Evolutionary conservation across 495 filamentous ascomycete species (phyloP).

Genomic region (Elasticomyces elasticus): DNA sequence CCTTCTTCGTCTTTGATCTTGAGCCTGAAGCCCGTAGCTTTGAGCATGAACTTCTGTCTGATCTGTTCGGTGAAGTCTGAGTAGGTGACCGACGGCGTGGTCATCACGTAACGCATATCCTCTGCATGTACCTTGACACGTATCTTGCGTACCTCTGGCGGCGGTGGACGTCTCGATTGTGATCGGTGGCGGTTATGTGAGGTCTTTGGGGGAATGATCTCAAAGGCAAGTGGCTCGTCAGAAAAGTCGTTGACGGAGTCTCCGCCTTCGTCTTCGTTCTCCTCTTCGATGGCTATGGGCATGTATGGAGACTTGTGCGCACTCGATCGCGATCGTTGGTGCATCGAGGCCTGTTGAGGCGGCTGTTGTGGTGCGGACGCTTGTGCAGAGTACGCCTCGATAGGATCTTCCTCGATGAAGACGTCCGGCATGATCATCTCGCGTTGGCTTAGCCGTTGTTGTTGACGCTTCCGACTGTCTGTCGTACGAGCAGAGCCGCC

Average conservation of each 20-base stretch:
- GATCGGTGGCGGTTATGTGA: slow-evolving; percentile 26
- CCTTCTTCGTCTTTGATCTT: slow-evolving; percentile 79
- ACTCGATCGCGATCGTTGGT: slow-evolving; percentile 13
- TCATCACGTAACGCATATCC: slow-evolving; percentile 91
- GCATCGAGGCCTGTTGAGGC: neutral
- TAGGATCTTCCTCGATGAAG: slow-evolving; percentile 13
- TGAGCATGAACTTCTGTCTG: slow-evolving; percentile 71
- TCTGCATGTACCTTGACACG: slow-evolving; percentile 84
- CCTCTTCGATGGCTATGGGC: neutral
- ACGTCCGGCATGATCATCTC: slow-evolving; percentile 8
- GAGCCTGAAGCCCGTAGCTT: slow-evolving; percentile 56
- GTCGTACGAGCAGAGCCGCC: slow-evolving; percentile 14
- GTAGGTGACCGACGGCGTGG: slow-evolving; percentile 62
- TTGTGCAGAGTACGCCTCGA: slow-evolving; percentile 10
- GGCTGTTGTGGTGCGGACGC: neutral
- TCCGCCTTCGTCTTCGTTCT: slow-evolving; percentile 42
- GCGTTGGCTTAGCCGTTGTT: neutral
- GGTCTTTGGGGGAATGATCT: slow-evolving; percentile 53
- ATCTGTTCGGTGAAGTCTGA: slow-evolving; percentile 65
- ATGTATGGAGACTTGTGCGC: slow-evolving; percentile 2
- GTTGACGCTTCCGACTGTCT: slow-evolving; percentile 23
- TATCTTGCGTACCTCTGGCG: slow-evolving; percentile 48
- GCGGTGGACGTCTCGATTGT: slow-evolving; percentile 29
- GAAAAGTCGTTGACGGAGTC: slow-evolving; percentile 51
- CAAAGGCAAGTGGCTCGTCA: slow-evolving; percentile 67